Conservation (phyloP, 805 yeast genomes). For the Myxozyma neglecta region DNA sequence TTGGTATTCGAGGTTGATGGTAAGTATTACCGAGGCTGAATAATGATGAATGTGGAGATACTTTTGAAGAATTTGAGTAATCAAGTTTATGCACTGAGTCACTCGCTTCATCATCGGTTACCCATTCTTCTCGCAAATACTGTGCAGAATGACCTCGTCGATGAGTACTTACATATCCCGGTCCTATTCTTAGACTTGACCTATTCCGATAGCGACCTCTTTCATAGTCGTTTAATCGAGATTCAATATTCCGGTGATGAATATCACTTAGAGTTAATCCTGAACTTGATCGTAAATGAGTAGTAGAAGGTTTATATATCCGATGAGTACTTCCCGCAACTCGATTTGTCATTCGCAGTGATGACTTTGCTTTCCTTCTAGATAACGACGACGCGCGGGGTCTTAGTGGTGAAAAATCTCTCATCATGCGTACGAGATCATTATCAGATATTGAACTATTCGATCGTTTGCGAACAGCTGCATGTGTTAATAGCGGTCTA, state of each 20-base stretch:
- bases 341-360: background rate
- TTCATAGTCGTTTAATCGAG: background rate
- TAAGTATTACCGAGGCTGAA: background rate
- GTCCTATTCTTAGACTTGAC: background rate
- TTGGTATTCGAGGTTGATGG: too few relatives aligned
- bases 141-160: background rate
- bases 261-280: background rate
- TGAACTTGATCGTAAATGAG: background rate
- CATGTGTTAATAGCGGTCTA: background rate
- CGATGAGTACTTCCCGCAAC: background rate
- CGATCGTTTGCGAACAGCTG: background rate
- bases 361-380: background rate
- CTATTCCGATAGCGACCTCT: background rate
- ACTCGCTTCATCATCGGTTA: constrained; percentile 4
- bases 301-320: background rate
- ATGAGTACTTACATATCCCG: background rate
- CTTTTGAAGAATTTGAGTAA: background rate
- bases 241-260: background rate
- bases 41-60: background rate
- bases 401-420: background rate
- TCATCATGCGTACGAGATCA: background rate
- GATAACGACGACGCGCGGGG: constrained; percentile 2
- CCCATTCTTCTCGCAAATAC: background rate
- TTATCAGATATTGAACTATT: background rate
- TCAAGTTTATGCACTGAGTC: background rate